Evolutionary conservation across 2,329 filamentous ascomycete species (phyloP).

Genomic region (Cordyceps javanica): DNA sequence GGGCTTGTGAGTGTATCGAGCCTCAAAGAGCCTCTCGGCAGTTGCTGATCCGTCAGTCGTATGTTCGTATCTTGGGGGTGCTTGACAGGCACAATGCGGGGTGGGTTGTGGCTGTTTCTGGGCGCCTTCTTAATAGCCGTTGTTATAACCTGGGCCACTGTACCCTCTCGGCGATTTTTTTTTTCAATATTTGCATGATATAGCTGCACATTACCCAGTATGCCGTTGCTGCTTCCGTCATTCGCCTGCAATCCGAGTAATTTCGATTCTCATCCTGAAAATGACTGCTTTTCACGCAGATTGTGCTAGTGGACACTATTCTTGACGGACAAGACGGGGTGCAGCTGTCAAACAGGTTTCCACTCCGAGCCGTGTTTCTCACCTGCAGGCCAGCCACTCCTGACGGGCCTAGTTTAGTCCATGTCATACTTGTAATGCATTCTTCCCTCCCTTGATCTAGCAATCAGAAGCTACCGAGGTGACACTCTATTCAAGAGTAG

Average conservation of each 20-base stretch:
- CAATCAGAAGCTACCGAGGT: constrained; percentile 1
- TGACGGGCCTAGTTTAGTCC: not conserved
- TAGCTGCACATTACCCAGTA: too few species aligned
- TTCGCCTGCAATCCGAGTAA: not conserved
- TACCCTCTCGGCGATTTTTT: not conserved
- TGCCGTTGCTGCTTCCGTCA: too few species aligned
- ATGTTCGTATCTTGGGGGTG: too few species aligned
- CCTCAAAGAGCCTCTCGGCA: not conserved
- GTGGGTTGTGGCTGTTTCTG: not conserved
- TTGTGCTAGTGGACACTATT: too few species aligned
- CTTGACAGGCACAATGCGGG: not conserved
- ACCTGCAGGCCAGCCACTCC: not conserved
- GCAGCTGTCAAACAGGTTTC: not conserved
- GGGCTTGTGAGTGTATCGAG: not conserved
- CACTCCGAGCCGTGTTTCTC: not conserved
- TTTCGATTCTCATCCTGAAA: not conserved
- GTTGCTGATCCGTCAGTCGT: not conserved
- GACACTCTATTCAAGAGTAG: not conserved
- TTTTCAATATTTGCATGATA: too few species aligned
- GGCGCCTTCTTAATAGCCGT: not conserved
- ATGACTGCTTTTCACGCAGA: not conserved
- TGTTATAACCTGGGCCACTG: not conserved
- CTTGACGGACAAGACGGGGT: not conserved
- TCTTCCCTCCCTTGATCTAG: not conserved
- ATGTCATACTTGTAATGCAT: not conserved